Base-by-base conservation (phyloP, 768 basidiomycete species). In the Boletellus ananas region DNA sequence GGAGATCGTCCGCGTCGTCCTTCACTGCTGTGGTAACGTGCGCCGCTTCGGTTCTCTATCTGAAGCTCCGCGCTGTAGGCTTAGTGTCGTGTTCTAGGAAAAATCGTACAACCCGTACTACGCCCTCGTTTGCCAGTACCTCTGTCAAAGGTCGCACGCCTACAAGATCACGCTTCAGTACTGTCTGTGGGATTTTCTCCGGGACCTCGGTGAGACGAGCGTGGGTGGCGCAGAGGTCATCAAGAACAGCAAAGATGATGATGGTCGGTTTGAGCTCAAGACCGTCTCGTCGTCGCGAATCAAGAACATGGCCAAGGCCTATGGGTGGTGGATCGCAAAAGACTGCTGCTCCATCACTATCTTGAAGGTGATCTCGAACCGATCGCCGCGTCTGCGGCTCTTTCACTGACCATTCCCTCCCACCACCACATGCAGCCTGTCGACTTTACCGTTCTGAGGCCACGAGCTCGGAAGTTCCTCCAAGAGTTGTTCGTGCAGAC, bases 21-120 rank as follows among this genome's bases (percentile, higher is more conserved):
- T 99, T 47, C 94, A 95, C 63, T 97, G 96, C 63, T 91, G 88
- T 54, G 90, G 90, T 25, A 91, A 90, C 66, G 92, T 92, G 57
- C 47, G 80, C 64, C n/a, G 16, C n/a, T 36, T 31, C 11, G 2
- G 0, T 36, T 16, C 16, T 40, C 29, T 43, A 27, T 31, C 4
- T 4, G 36, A 12, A 13, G 7, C n/a, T 6, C 23, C n/a, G 33
- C 33, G 12, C 23, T n/a, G 25, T 16, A 51, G 43, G 31, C 57
- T 35, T 0, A 43, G 8, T 25, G 17, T 35, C 47, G 43, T 37
- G 44, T n/a, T 25, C 17, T 31, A 51, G 93, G 95, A 96, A 70
- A 89, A 86, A 65, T 66, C 78, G 1, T 97, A 95, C 72, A 99
- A 99, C 60, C 95, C 95, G 0, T 99, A 91, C 70, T 98, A 98